Evolutionary conservation across 306 rosid genomes (phyloP).

Genomic region (Clitoria ternatea): DNA sequence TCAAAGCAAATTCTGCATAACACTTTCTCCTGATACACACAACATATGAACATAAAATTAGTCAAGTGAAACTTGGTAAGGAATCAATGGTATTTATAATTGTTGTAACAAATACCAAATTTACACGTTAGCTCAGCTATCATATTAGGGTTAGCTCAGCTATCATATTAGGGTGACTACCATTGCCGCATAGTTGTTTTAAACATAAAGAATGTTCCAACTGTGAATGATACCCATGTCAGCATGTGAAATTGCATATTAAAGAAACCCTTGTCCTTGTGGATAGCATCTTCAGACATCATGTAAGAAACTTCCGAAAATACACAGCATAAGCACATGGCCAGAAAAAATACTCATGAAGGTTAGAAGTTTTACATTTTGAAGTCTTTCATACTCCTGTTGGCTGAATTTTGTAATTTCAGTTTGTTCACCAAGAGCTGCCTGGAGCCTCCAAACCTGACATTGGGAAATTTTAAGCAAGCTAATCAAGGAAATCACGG

Average conservation of each 20-base stretch:
- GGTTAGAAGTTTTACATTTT: slow-evolving; percentile 59
- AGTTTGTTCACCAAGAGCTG: slow-evolving; percentile 95
- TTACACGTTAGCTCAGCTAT: background rate
- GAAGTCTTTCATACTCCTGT: slow-evolving; percentile 90
- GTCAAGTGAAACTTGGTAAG: background rate
- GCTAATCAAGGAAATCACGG: slow-evolving; percentile 4
- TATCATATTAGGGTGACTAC: background rate
- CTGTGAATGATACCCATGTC: background rate
- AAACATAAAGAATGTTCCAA: background rate
- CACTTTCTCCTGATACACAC: slow-evolving; percentile 76
- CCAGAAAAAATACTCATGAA: background rate
- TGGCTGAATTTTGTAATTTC: slow-evolving; percentile 90
- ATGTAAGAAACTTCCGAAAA: slow-evolving; percentile 6
- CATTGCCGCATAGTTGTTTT: background rate
- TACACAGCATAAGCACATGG: slow-evolving; percentile 13
- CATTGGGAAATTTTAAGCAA: slow-evolving; percentile 14
- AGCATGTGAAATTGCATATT: background rate
- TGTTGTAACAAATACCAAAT: background rate
- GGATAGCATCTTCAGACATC: background rate
- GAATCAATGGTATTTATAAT: background rate
- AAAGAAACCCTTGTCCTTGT: background rate
- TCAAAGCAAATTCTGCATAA: slow-evolving; percentile 91
- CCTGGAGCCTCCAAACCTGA: slow-evolving; percentile 98
- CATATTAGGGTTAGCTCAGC: background rate
- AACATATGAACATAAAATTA: slow-evolving; percentile 12